A percentile compares a stretch with the other conserved stretches of the same genome.
These are phyloP conservation scores for Artomyces pyxidatus DNA, from an alignment of 768 basidiomycete species.

Conservation along the genomic window DNA sequence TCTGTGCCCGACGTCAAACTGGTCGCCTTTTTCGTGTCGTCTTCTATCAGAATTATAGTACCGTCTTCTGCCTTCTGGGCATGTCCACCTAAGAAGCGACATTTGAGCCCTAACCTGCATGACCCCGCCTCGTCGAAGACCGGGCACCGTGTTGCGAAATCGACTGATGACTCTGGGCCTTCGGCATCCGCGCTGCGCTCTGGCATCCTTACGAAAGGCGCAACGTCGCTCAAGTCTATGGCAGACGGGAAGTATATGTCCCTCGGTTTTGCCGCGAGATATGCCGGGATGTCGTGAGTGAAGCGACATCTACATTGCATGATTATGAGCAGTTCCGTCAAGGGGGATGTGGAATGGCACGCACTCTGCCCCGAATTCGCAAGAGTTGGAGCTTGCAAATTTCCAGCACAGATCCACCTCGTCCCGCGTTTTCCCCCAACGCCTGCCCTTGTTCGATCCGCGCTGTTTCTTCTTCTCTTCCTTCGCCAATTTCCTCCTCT, in stretches of 20 bases:
- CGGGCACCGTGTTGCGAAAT: conserved; percentile 50
- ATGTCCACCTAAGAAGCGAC: conserved; percentile 84
- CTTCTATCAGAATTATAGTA: conserved; percentile 33
- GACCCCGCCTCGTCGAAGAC: conserved; percentile 60
- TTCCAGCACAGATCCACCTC: conserved; percentile 79
- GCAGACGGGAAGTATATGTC: conserved; percentile 59
- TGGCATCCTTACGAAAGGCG: conserved; percentile 42
- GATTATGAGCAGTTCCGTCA: neutral
- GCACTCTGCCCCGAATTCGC: conserved; percentile 63
- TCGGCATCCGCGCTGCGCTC: conserved; percentile 21
- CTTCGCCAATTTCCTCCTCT: conserved; percentile 41
- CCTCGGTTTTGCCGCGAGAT: conserved; percentile 65
- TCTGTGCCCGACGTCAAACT: conserved; percentile 45
- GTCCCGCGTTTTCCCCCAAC: conserved; percentile 71
- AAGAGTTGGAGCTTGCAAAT: conserved; percentile 59
- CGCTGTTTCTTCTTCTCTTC: conserved; percentile 65
- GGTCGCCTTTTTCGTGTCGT: conserved; percentile 52
- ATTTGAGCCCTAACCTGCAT: conserved; percentile 83
- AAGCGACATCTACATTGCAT: conserved; percentile 53
- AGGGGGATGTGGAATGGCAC: conserved; percentile 18
- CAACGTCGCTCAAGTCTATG: conserved; percentile 32
- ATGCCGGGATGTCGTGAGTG: conserved; percentile 69
- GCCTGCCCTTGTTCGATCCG: conserved; percentile 79
- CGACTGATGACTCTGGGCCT: conserved; percentile 32
- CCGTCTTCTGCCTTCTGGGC: conserved; percentile 40